Evolutionary conservation across 352 stramenopile species (phyloP).

Genomic region (Aphanomyces astaci): DNA sequence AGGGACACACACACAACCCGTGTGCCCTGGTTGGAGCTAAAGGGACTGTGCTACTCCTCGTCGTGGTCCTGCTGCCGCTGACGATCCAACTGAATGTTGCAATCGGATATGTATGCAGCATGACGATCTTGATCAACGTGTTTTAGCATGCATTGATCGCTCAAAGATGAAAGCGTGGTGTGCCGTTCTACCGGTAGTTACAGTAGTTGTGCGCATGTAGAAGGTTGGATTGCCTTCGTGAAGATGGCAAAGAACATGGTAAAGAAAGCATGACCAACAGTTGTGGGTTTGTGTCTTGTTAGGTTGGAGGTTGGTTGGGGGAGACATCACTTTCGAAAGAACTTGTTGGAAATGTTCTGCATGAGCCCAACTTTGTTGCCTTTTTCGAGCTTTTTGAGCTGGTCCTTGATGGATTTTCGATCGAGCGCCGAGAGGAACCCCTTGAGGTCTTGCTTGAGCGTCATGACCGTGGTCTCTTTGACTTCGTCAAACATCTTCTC

Average conservation of each 20-base stretch:
- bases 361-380: slow-evolving; percentile 16
- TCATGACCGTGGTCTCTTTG: slow-evolving; percentile 79
- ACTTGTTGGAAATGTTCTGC: slow-evolving; percentile 6
- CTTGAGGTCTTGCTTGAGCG: slow-evolving; percentile 80
- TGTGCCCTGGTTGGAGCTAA: neutral
- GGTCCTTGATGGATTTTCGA: slow-evolving; percentile 63
- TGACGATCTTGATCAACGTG: too few species aligned
- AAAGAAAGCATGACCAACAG: neutral
- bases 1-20: neutral
- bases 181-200: too few species aligned
- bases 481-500: slow-evolving; percentile 80
- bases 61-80: too few species aligned
- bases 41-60: too few species aligned
- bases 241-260: neutral
- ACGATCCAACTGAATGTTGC: too few species aligned
- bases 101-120: too few species aligned
- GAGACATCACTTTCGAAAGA: slow-evolving; percentile 16
- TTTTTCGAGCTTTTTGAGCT: slow-evolving; percentile 24
- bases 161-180: too few species aligned
- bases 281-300: neutral
- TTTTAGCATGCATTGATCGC: too few species aligned
- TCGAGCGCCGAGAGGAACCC: slow-evolving; percentile 61
- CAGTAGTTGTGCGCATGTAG: too few species aligned
- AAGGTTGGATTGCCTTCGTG: too few species aligned
- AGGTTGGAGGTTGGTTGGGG: too few species aligned